Evolutionary conservation across 768 basidiomycete species (phyloP).

Genomic region (Termitomyces sp.): DNA sequence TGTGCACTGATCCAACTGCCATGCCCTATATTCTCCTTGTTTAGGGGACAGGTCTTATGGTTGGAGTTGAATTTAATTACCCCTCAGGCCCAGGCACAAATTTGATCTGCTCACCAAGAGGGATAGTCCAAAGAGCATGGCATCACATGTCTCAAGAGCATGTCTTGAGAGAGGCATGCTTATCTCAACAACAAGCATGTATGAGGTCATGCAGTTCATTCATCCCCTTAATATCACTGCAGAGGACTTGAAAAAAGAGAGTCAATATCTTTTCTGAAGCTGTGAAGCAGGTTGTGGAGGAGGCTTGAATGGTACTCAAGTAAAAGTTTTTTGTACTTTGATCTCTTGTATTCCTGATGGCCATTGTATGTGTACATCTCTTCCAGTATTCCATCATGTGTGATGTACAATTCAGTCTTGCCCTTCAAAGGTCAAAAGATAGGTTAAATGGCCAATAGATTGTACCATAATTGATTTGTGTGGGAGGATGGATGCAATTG

Average conservation of each 20-base stretch:
- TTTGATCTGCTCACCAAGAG: conserved; percentile 37
- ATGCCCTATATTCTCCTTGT: conserved; percentile 72
- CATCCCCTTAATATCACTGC: conserved; percentile 81
- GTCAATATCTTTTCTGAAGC: conserved; percentile 63
- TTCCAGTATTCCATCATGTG: background rate
- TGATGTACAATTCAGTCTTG: too few relatives aligned
- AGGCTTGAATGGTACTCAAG: conserved; percentile 24
- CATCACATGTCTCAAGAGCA: conserved; percentile 66
- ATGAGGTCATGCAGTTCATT: conserved; percentile 89
- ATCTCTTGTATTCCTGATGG: background rate
- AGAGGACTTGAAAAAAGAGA: conserved; percentile 72
- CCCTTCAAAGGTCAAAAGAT: too few relatives aligned
- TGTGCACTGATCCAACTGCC: conserved; percentile 53
- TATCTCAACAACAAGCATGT: conserved; percentile 85
- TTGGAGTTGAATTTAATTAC: conserved; percentile 74
- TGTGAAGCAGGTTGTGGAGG: conserved; percentile 62
- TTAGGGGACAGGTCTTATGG: conserved; percentile 88
- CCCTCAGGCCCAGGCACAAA: conserved; percentile 45
- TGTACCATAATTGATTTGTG: too few relatives aligned
- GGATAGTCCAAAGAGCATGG: conserved; percentile 43
- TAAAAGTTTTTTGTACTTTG: background rate
- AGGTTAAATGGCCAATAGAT: too few relatives aligned
- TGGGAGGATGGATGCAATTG: too few relatives aligned
- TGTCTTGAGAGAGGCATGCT: conserved; percentile 87
- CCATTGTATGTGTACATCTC: background rate